These are phyloP conservation scores for Cladosporium sp. DNA, from an alignment of 2,329 filamentous ascomycete species.

Conservation along the genomic window DNA sequence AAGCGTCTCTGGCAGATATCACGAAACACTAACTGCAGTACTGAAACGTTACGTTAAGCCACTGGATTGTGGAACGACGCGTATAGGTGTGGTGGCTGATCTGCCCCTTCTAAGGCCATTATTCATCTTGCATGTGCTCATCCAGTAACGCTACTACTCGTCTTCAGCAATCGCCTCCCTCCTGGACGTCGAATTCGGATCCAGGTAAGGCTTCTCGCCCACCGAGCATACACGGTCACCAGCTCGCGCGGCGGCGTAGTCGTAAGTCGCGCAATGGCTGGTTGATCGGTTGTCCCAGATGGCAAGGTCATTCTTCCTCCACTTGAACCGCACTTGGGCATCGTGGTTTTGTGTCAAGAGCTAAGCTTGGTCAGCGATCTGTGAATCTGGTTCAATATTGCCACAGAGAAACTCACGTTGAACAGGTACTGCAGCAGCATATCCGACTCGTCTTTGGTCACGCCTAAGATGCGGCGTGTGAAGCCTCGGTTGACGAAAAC, in stretches of 20 bases:
- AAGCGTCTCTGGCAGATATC: neutral
- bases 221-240: slow-evolving; percentile 57
- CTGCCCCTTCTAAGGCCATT: neutral
- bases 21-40: neutral
- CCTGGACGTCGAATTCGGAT: slow-evolving; percentile 52
- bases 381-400: slow-evolving; percentile 52
- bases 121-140: neutral
- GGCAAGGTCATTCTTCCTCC: slow-evolving; percentile 53
- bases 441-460: slow-evolving; percentile 85
- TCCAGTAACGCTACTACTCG: neutral
- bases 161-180: slow-evolving; percentile 7
- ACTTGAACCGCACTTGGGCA: slow-evolving; percentile 51
- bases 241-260: slow-evolving; percentile 56
- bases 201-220: slow-evolving; percentile 57
- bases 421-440: slow-evolving; percentile 74
- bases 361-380: slow-evolving; percentile 43
- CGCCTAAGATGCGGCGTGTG: slow-evolving; percentile 56
- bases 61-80: neutral
- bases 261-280: slow-evolving; percentile 63
- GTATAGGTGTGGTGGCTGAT: neutral
- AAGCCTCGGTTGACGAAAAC: slow-evolving; percentile 49
- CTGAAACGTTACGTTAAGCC: neutral
- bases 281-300: slow-evolving; percentile 68
- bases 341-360: slow-evolving; percentile 53
- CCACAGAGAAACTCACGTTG: slow-evolving; percentile 65